Base-by-base conservation (phyloP, 352 stramenopile species). In the Phytophthora pini region DNA sequence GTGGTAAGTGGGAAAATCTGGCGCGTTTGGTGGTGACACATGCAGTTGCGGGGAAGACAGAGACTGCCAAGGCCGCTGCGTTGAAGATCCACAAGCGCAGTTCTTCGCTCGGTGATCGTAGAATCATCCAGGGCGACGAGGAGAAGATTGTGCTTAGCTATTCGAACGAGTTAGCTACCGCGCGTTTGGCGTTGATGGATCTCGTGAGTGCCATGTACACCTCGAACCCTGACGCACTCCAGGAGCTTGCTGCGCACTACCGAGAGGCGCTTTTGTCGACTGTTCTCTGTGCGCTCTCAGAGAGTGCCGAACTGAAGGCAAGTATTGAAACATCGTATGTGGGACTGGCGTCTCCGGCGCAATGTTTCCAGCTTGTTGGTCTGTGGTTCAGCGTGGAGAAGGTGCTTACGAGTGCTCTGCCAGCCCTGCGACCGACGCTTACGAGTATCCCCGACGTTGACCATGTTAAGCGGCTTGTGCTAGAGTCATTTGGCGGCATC, bases 261-360 rank as follows among this genome's bases (percentile, higher is more conserved):
- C 80, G 86, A n/a, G 85, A 95, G 56, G 80, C 80, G 12, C 41
- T 95, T 34, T 54, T 93, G 1, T 83, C 75, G 1, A 82, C 74
- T 2, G 72, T 89, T 47, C 49, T 94, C 0, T 82, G 74, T 12
- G 61, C 77, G 1, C 57, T 94, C 24, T 75, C 79, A 0, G 84
- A 93, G 31, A 66, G 74, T 48, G 64, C 84, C 0, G 59, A 80
- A 38, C 53, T 92, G 22, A 88, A 89, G 50, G 65, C 81, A 29
- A 74, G 73, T 26, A 56, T 92, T 6, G 73, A 90, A 10, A 71
- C 73, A 12, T 77, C 74, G 20, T 95, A 93, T 27, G 65, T 95
- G 43, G 61, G 60, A 5, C 40, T 79, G n/a, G 32, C 56, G 4
- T 72, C 71, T 11, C 70, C 82, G 5, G 63, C 34, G 9, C 52